phyloP scores from a whole-genome alignment of 2,329 filamentous ascomycete species.

The Trichoderma sp. region DNA sequence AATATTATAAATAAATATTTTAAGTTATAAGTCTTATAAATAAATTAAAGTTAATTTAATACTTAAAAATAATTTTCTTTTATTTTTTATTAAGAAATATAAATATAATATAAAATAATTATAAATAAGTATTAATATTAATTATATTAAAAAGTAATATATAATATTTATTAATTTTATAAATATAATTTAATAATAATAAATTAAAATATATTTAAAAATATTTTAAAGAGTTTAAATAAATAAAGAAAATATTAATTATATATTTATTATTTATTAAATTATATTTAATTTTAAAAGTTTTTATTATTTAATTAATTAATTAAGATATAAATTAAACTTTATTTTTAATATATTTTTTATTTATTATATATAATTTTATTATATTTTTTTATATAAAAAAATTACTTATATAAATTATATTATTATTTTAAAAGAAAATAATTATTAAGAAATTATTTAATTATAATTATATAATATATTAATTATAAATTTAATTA shows the following conservation, averaged over 20 bases:
- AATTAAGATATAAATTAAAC: not conserved
- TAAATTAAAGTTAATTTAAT: too few relatives aligned
- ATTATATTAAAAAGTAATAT: not conserved
- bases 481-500: not conserved
- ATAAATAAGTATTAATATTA: not conserved
- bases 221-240: too few relatives aligned
- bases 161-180: too few relatives aligned
- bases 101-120: not conserved
- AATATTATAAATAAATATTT: too few relatives aligned
- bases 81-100: not conserved
- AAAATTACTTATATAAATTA: not conserved
- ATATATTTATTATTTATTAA: not conserved
- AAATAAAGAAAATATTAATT: not conserved
- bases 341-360: not conserved
- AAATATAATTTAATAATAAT: too few relatives aligned
- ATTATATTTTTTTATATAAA: not conserved
- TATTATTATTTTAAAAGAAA: not conserved
- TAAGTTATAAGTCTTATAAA: too few relatives aligned
- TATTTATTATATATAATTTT: not conserved
- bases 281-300: constrained; percentile 7
- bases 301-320: not conserved
- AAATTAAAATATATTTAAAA: too few relatives aligned
- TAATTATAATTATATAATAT: too few relatives aligned
- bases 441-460: not conserved
- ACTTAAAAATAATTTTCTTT: too few relatives aligned